Evolutionary conservation across 2,329 filamentous ascomycete genomes (phyloP).

Genomic region (Alternaria gaisen): DNA sequence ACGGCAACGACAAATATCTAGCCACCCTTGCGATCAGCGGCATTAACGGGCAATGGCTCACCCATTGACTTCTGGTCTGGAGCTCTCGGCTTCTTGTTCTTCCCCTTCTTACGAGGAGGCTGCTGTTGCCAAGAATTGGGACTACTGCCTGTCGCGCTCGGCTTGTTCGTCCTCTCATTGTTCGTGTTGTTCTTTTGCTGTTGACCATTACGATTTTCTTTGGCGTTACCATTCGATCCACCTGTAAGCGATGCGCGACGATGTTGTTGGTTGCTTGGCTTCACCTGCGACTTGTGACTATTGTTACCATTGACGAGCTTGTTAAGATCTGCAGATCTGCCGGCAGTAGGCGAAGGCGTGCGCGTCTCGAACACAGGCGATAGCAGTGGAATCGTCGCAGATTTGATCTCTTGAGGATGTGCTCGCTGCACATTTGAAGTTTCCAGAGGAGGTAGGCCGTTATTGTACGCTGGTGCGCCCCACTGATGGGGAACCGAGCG

Average conservation of each 20-base stretch:
- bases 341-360: conserved; percentile 73
- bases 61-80: conserved; percentile 46
- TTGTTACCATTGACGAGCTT: conserved; percentile 44
- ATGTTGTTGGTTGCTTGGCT: conserved; percentile 38
- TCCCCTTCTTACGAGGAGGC: conserved; percentile 34
- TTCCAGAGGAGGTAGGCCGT: conserved; percentile 45
- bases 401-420: conserved; percentile 49
- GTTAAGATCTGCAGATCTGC: conserved; percentile 51
- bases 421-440: conserved; percentile 57
- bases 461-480: conserved; percentile 38
- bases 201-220: conserved; percentile 38
- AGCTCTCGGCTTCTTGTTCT: conserved; percentile 38
- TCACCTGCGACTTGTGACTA: conserved; percentile 38
- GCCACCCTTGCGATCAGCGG: conserved; percentile 58
- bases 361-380: conserved; percentile 78
- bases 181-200: conserved; percentile 31
- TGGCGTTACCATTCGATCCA: conserved; percentile 26
- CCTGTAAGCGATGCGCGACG: conserved; percentile 41
- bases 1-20: conserved; percentile 24
- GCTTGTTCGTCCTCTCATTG: conserved; percentile 39
- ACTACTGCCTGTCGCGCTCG: conserved; percentile 21
- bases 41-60: conserved; percentile 55
- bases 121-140: conserved; percentile 32
- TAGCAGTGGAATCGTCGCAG: conserved; percentile 59
- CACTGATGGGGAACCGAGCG: conserved; percentile 41